Conservation (phyloP, 148 eudicot species). For the Rhododendron griersonianum region DNA sequence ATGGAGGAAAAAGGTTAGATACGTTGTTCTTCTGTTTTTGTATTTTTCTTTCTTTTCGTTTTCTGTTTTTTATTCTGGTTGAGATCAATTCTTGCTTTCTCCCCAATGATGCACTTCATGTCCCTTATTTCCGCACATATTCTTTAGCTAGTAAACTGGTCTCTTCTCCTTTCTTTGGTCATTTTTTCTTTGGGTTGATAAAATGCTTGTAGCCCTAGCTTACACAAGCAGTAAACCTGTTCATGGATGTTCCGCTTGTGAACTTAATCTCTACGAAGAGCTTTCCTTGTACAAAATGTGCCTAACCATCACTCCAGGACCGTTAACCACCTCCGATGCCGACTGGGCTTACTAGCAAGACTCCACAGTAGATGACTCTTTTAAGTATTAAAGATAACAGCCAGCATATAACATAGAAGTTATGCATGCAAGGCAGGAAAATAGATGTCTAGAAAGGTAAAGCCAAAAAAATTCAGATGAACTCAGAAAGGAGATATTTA, state of each 20-base stretch:
- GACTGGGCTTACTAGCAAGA: not conserved
- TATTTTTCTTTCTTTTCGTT: not conserved
- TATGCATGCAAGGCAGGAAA: not conserved
- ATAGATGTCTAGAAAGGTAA: not conserved
- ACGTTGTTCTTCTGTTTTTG: not conserved
- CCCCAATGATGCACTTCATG: not conserved
- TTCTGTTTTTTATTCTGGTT: not conserved
- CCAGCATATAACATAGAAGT: not conserved
- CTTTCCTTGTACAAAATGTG: not conserved
- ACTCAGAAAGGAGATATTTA: not conserved
- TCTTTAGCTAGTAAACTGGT: not conserved
- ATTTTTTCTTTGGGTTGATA: not conserved
- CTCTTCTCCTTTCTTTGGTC: not conserved
- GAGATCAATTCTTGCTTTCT: not conserved
- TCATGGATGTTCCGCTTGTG: not conserved
- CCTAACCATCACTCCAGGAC: not conserved
- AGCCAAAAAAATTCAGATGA: not conserved
- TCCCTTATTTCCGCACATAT: not conserved
- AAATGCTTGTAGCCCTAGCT: not conserved
- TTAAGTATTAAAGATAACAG: not conserved
- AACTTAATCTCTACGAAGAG: not conserved
- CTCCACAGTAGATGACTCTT: not conserved
- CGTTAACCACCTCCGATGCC: too few relatives aligned
- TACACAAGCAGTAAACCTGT: not conserved
- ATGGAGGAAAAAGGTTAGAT: slow-evolving; percentile 93